Base-by-base conservation (phyloP, 805 yeast species). In the Myxozyma melibiosi region DNA sequence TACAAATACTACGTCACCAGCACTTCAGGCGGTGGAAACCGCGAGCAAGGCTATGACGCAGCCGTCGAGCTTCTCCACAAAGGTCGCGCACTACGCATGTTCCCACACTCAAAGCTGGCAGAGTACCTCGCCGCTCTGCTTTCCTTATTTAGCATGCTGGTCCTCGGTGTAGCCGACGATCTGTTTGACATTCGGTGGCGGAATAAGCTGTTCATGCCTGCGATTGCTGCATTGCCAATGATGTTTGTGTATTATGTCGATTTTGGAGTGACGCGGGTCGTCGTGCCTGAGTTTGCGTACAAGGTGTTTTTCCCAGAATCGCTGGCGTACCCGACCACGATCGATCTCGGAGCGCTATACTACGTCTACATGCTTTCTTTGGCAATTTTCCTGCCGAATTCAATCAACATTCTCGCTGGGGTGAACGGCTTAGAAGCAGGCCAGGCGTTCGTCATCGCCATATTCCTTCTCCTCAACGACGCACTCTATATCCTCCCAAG, bases 401-500 rank as follows among this genome's bases (percentile, higher is more conserved):
- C 97, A 9, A 90, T 94, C 71, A 94, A 94, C 70, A 94, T 94
- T 51, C 76, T 91, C 30, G 99, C 99, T 0, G 99, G 99, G 4
- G 82, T 94, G 45, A 94, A 94, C 71, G 99, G 99, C 0, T 76
- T 94, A 41, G 99, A 94, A 73, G 97, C 91, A 11, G 98, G 97
- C 27, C 99, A 94, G 72, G 84, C 95, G 33, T 79, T 92, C 3
- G 86, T 92, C 0, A 76, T 94, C 52, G 90, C 88, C 0, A 43
- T 83, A 0, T 78, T 90, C 30, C 80, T 92, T 43, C 71, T 94
- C 22, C 66, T 84, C 47, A 94, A 94, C 73, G 99, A 94, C 70
- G 66, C 78, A 11, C 79, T 87, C 68, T 92, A 91, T 70, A 69
- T 81, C 16, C 63, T 70, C 3, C 74, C 84, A 1, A 76, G 76